These are phyloP conservation scores for Aspergillus sp. DNA, from an alignment of 2,329 filamentous ascomycete genomes.

Conservation along the genomic window DNA sequence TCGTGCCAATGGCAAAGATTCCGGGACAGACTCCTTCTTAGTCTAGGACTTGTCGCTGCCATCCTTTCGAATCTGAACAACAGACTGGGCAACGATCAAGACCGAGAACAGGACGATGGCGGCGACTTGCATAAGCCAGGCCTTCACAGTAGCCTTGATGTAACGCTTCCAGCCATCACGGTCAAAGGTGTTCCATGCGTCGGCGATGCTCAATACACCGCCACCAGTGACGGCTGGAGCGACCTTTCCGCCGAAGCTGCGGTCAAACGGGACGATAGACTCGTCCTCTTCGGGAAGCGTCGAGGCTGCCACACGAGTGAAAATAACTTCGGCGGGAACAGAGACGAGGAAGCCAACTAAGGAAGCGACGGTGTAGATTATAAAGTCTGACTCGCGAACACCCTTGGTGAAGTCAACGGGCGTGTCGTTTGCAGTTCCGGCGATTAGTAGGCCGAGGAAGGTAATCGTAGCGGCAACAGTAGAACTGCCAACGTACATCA, in stretches of 20 bases:
- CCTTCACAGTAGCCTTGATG: slow-evolving; percentile 73
- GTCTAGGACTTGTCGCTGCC: neutral
- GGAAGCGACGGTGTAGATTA: slow-evolving; percentile 42
- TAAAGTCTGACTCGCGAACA: neutral
- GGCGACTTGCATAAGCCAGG: slow-evolving; percentile 56
- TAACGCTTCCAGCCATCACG: slow-evolving; percentile 70
- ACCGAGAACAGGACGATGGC: slow-evolving; percentile 35
- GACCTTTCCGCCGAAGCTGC: slow-evolving; percentile 75
- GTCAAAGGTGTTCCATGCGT: slow-evolving; percentile 79
- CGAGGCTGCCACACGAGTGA: slow-evolving; percentile 82
- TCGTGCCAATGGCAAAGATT: neutral
- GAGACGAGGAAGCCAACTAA: slow-evolving; percentile 61
- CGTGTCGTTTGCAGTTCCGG: no score
- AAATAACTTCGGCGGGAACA: slow-evolving; percentile 73
- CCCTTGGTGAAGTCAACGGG: no score
- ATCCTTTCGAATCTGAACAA: neutral
- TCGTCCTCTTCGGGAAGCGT: slow-evolving; percentile 79
- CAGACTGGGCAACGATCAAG: slow-evolving; percentile 8
- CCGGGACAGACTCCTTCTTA: neutral
- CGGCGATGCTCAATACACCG: slow-evolving; percentile 68
- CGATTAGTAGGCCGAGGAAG: slow-evolving; percentile 41
- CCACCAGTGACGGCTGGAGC: slow-evolving; percentile 73
- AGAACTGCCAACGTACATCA: slow-evolving; percentile 58
- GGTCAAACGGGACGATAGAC: slow-evolving; percentile 86
- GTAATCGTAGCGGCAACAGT: slow-evolving; percentile 33